These are phyloP conservation scores for Baorangia bicolor DNA, from an alignment of 768 basidiomycete genomes.

Conservation along the genomic window DNA sequence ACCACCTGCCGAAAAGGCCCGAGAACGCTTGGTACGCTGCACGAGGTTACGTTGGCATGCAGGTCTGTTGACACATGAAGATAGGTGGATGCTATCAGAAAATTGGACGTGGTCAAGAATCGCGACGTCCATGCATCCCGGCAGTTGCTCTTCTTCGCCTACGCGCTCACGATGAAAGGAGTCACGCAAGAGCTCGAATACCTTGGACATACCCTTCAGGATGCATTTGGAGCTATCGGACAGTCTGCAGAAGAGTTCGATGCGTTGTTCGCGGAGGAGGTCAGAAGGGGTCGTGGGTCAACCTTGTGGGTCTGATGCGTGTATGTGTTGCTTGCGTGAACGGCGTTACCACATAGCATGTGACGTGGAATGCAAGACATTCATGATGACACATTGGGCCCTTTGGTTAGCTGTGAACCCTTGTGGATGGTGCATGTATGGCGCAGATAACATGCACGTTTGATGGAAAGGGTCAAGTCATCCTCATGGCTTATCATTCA, in stretches of 20 bases:
- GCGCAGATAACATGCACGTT: slow-evolving; percentile 4
- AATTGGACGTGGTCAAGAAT: slow-evolving; percentile 84
- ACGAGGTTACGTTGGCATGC: neutral
- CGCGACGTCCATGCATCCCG: slow-evolving; percentile 78
- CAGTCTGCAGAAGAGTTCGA: slow-evolving; percentile 82
- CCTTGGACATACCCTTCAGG: slow-evolving; percentile 78
- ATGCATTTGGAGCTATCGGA: slow-evolving; percentile 91
- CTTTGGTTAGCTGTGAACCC: neutral
- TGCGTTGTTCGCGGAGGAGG: slow-evolving; percentile 52
- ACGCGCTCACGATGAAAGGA: slow-evolving; percentile 91
- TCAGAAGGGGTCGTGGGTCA: neutral
- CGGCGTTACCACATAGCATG: neutral
- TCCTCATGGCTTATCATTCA: slow-evolving; percentile 9
- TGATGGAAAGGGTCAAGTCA: neutral
- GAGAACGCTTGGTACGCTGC: slow-evolving; percentile 66
- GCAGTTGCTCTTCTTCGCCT: slow-evolving; percentile 91
- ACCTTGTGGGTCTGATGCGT: slow-evolving; percentile 16
- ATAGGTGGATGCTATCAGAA: slow-evolving; percentile 79
- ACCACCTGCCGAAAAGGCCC: slow-evolving; percentile 86
- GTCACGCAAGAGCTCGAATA: slow-evolving; percentile 87
- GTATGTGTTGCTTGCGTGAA: neutral
- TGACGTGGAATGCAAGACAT: slow-evolving; percentile 7
- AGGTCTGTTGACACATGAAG: neutral
- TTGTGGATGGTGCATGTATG: slow-evolving; percentile 10
- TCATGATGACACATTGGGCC: neutral